These are phyloP conservation scores for Lactuca saligna DNA, from an alignment of 129 eudicot genomes.

Conservation along the genomic window DNA sequence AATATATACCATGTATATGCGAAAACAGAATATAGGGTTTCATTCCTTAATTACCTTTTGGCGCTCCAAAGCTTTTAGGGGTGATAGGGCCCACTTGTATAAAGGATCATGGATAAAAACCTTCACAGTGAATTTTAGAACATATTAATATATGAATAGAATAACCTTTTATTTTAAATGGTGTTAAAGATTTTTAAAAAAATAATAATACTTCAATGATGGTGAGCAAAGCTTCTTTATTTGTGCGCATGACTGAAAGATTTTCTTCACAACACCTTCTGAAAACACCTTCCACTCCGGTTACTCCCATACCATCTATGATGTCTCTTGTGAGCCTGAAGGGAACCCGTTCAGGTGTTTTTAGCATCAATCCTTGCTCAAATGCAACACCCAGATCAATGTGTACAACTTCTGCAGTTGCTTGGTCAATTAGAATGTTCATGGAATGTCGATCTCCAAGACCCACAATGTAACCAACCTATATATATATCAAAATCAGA, in stretches of 20 bases:
- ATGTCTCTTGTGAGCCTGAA: constrained; percentile 95
- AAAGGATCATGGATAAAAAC: constrained; percentile 97
- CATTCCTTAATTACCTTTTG: constrained; percentile 62
- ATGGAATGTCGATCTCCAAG: constrained; percentile 96
- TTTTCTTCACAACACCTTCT: constrained; percentile 98
- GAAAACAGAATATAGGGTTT: no score
- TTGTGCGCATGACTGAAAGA: constrained; percentile 87
- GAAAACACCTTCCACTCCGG: constrained; percentile 97
- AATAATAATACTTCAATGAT: constrained; percentile 76
- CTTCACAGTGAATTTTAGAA: constrained; percentile 43
- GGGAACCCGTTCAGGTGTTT: constrained; percentile 98
- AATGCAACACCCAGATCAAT: constrained; percentile 98
- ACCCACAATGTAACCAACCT: constrained; percentile 99
- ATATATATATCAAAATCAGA: neutral
- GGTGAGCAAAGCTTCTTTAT: constrained; percentile 91
- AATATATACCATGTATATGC: no score
- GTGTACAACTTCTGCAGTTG: constrained; percentile 96
- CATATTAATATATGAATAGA: neutral
- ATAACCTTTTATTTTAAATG: constrained; percentile 1
- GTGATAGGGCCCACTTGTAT: constrained; percentile 96
- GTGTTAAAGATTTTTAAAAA: neutral
- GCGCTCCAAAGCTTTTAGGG: constrained; percentile 92
- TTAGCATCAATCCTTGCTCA: constrained; percentile 97
- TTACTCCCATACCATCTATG: constrained; percentile 97
- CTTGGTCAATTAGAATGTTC: constrained; percentile 92